These are phyloP conservation scores for Umbelopsis vinacea DNA, from an alignment of 192 early-diverging fungal species.

Conservation along the genomic window DNA sequence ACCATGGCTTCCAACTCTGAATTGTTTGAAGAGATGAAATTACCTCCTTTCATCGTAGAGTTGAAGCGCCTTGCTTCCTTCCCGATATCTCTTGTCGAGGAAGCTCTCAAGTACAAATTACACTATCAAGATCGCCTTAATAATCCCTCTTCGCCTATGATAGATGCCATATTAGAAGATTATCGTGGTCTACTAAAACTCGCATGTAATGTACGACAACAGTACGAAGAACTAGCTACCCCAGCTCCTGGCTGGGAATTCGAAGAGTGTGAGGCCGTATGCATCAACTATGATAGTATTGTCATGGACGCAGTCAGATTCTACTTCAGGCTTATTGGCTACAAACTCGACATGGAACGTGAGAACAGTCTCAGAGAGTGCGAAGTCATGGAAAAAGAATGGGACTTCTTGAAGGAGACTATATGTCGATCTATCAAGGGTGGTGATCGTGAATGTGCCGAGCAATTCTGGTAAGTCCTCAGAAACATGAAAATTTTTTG, in stretches of 20 bases:
- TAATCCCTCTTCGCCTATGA: constrained; percentile 60
- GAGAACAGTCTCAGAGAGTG: constrained; percentile 69
- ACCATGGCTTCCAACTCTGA: constrained; percentile 72
- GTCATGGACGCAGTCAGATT: constrained; percentile 73
- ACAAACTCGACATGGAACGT: constrained; percentile 66
- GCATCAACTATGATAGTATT: constrained; percentile 66
- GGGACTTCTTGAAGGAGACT: constrained; percentile 71
- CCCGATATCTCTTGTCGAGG: constrained; percentile 80
- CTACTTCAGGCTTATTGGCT: constrained; percentile 79
- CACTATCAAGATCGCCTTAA: constrained; percentile 65
- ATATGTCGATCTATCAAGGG: constrained; percentile 75
- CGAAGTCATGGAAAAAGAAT: constrained; percentile 82
- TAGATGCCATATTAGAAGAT: constrained; percentile 83
- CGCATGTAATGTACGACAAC: constrained; percentile 73
- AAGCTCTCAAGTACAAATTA: constrained; percentile 76
- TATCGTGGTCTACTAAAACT: constrained; percentile 71
- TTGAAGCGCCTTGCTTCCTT: constrained; percentile 76
- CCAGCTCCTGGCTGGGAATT: constrained; percentile 72
- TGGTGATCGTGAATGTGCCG: constrained; percentile 72
- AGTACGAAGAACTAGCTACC: constrained; percentile 65
- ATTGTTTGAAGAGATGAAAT: constrained; percentile 69
- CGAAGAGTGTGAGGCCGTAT: constrained; percentile 49
- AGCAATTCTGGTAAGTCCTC: constrained; percentile 73
- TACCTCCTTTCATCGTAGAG: constrained; percentile 69
- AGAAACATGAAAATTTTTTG: neutral